Base-by-base conservation (phyloP, 2,329 filamentous ascomycete genomes). In the Colletotrichum truncatum region DNA sequence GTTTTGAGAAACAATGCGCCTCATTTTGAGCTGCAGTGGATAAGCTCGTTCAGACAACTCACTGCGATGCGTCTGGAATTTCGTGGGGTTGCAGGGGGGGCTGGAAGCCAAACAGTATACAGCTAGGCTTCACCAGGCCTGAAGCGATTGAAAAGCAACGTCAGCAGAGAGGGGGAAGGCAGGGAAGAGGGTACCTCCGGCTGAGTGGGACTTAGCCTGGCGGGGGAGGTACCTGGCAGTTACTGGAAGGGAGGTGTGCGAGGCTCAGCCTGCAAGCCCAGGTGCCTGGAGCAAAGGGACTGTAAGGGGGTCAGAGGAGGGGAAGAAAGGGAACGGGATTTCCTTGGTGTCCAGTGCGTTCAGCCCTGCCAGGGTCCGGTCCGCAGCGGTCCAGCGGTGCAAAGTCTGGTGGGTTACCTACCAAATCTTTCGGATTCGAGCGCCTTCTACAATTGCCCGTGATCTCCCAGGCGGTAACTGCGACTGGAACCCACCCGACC, bases 401-500 rank as follows among this genome's bases (percentile, higher is more conserved):
- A n/a, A 21, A 21, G 26, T 26, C 36, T 64, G 48, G 64, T 64
- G 64, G 64, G 52, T 48, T 66, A 16, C 53, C 36, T 57, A 18
- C 58, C 51, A 53, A 39, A 66, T 66, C 64, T 66, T 66, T 64
- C n/a, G 49, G 62, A 48, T 65, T 65, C 64, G 63, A 66, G 63
- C 64, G 60, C 64, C 38, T 66, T 64, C 64, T 59, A 64, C 60
- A 66, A 66, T 58, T 53, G 64, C 64, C 64, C 64, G 64, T 66
- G 64, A 66, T 64, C 63, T 46, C 56, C 41, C 46, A 58, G 52
- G 59, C 64, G 64, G 30, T 58, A 58, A 56, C 57, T 46, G 30
- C 46, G 26, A 54, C 23, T 63, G 49, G 57, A 65, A 51, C 62
- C 62, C 62, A 65, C 56, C 26, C 49, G 45, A 43, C 56, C 55